Percentiles rank a stretch among this genome's conserved stretches.
These are phyloP conservation scores for Aspergillaceae sp. DNA, from an alignment of 2,329 filamentous ascomycete species.

Conservation along the genomic window DNA sequence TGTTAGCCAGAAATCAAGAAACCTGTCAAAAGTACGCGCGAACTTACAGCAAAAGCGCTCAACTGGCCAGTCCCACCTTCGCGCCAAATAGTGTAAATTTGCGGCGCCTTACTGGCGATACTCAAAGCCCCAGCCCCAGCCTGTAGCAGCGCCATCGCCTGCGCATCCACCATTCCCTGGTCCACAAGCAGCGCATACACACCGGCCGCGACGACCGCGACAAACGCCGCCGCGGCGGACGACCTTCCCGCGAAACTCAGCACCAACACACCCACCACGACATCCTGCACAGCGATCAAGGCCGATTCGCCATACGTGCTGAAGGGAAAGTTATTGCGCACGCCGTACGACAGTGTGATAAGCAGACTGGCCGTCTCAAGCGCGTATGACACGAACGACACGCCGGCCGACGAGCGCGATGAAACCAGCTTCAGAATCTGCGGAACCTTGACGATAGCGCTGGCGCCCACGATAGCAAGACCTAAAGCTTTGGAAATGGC, in stretches of 20 bases:
- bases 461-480: constrained; percentile 84
- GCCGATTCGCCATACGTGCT: constrained; percentile 95
- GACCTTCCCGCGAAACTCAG: constrained; percentile 68
- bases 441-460: constrained; percentile 87
- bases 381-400: constrained; percentile 83
- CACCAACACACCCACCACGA: constrained; percentile 78
- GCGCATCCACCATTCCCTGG: constrained; percentile 55
- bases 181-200: constrained; percentile 61
- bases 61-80: constrained; percentile 89
- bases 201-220: constrained; percentile 64
- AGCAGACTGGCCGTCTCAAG: constrained; percentile 85
- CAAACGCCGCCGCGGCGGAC: constrained; percentile 63
- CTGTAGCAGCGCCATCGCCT: constrained; percentile 65
- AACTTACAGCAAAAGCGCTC: constrained; percentile 84
- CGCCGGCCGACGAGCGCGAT: constrained; percentile 70
- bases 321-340: constrained; percentile 85
- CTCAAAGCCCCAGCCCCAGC: constrained; percentile 74
- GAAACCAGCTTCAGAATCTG: constrained; percentile 88
- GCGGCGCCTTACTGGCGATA: constrained; percentile 84
- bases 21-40: not conserved
- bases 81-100: constrained; percentile 78
- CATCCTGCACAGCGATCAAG: constrained; percentile 84
- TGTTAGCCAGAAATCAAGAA: constrained; percentile 1
- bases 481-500: constrained; percentile 87
- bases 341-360: constrained; percentile 85